Base-by-base conservation (phyloP, 2,329 filamentous ascomycete genomes). In the Chrysosphaeria jannelii region DNA sequence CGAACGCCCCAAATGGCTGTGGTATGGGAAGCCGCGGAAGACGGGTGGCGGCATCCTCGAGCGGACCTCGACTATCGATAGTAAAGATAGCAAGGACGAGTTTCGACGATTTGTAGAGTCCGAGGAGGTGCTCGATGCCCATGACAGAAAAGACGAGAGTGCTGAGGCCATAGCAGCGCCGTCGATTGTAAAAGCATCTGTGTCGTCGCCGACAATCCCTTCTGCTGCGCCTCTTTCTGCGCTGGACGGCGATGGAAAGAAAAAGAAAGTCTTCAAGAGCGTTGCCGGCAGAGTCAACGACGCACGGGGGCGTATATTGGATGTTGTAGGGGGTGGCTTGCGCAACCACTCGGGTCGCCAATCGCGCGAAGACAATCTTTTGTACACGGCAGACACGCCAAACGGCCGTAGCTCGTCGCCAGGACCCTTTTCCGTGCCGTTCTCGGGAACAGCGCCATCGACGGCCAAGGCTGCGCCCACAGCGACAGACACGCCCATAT, bases 1-100 rank as follows among this genome's bases (percentile, higher is more conserved):
- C 16, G 74, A 85, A 39, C 61, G 72, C 26, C 56, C 74, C 10
- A 90, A 89, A 41, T 93, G 79, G 76, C 53, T 97, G 2, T 97
- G 85, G 85, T 57, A 74, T 29, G 85, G 81, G 10, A 93, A 90
- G 40, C 59, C 74, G 18, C 63, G 68, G 25, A 33, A 37, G n/a
- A n/a, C n/a, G n/a, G n/a, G n/a, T n/a, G n/a, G n/a, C n/a, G n/a
- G n/a, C n/a, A n/a, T n/a, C n/a, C n/a, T n/a, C n/a, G n/a, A n/a
- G n/a, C n/a, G n/a, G n/a, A n/a, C n/a, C n/a, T n/a, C n/a, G n/a
- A n/a, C n/a, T n/a, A n/a, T n/a, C n/a, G n/a, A n/a, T n/a, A n/a
- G n/a, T n/a, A n/a, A n/a, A n/a, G n/a, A n/a, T n/a, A n/a, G n/a
- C n/a, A n/a, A n/a, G n/a, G n/a, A n/a, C n/a, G n/a, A n/a, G n/a